Evolutionary conservation across 164 flowering plant genomes (phyloP).

Genomic region (Vitis rotundifolia): DNA sequence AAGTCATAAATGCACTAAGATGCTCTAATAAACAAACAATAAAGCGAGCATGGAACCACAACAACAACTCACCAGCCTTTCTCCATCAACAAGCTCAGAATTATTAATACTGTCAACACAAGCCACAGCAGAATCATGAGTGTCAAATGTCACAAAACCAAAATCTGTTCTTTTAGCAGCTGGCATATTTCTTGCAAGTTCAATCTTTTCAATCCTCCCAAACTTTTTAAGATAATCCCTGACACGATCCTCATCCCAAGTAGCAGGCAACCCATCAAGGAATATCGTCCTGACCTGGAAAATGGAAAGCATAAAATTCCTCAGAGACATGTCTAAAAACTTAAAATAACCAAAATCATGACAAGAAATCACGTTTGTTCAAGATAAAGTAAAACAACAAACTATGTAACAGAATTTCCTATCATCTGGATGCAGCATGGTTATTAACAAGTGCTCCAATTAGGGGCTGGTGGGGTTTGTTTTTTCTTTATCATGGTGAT

Average conservation of each 20-base stretch:
- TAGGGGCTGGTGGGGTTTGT: no score
- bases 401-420: background rate
- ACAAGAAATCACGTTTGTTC: background rate
- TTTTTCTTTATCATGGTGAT: no score
- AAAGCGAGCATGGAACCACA: background rate
- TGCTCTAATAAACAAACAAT: background rate
- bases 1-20: no score
- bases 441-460: background rate
- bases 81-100: constrained; percentile 28
- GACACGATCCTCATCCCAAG: constrained; percentile 40
- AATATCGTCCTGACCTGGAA: constrained; percentile 33
- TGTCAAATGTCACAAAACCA: constrained; percentile 34
- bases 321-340: background rate
- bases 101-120: constrained; percentile 30
- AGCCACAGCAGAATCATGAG: constrained; percentile 34
- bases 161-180: constrained; percentile 38
- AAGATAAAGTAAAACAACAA: background rate
- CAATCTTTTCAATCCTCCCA: constrained; percentile 34
- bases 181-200: constrained; percentile 39
- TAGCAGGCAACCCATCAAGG: constrained; percentile 28
- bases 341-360: background rate
- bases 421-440: constrained; percentile 2
- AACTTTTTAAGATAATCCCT: constrained; percentile 22
- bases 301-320: background rate
- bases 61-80: constrained; percentile 17